Percentiles rank a stretch among this genome's conserved stretches.
These are phyloP conservation scores for Sporothrix schenckii DNA, from an alignment of 2,329 filamentous ascomycete species.

Conservation along the genomic window DNA sequence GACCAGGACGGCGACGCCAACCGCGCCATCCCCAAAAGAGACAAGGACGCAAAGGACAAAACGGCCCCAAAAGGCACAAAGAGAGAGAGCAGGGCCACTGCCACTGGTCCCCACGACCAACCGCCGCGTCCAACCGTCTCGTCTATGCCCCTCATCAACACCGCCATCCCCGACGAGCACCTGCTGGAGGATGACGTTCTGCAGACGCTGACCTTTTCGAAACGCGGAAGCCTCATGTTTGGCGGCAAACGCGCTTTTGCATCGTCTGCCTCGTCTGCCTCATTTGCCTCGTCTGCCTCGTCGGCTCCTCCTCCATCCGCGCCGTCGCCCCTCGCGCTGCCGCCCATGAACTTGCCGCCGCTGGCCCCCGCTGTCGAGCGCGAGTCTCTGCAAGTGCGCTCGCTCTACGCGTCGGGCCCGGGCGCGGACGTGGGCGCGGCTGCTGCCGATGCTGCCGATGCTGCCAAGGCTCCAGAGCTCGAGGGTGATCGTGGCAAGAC, in stretches of 20 bases:
- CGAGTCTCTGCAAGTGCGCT: conserved; percentile 69
- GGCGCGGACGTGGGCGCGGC: neutral
- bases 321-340: conserved; percentile 32
- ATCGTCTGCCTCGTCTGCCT: conserved; percentile 21
- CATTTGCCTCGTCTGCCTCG: conserved; percentile 1
- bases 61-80: neutral
- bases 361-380: conserved; percentile 60
- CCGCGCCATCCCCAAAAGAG: conserved; percentile 16
- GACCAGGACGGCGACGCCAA: neutral
- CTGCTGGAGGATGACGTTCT: conserved; percentile 63
- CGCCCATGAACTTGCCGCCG: conserved; percentile 40
- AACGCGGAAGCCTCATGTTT: conserved; percentile 66
- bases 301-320: neutral
- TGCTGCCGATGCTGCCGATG: conserved; percentile 42
- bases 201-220: conserved; percentile 61
- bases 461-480: conserved; percentile 56
- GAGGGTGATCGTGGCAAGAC: conserved; percentile 44
- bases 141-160: conserved; percentile 52
- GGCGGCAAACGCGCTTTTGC: conserved; percentile 49
- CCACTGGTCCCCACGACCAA: neutral
- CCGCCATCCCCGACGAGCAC: conserved; percentile 59
- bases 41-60: conserved; percentile 16
- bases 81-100: neutral
- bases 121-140: neutral
- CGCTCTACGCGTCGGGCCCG: conserved; percentile 58